Conservation (phyloP, 2,329 filamentous ascomycete species). For the Chaetomium olivaceum region DNA sequence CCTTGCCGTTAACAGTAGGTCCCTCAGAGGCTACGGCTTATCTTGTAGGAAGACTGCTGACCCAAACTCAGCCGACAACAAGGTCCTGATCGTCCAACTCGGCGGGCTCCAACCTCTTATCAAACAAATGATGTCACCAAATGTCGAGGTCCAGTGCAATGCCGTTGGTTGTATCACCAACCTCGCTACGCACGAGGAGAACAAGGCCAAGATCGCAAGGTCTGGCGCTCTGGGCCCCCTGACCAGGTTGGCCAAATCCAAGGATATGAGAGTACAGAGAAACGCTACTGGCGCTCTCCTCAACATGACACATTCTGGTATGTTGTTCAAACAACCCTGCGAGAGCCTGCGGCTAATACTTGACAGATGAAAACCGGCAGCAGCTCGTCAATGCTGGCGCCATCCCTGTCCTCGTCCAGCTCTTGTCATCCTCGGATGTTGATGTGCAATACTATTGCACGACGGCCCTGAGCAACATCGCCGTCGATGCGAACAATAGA, state of each 20-base stretch:
- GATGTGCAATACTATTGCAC: constrained; percentile 99
- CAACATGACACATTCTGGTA: constrained; percentile 99
- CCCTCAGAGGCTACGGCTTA: not conserved
- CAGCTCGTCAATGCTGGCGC: constrained; percentile 96
- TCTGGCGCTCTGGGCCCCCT: constrained; percentile 90
- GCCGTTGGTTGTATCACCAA: constrained; percentile 99
- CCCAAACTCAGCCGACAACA: constrained; percentile 79
- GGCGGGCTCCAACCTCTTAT: constrained; percentile 90
- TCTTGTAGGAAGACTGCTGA: constrained; percentile 42
- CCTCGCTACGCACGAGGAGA: constrained; percentile 95
- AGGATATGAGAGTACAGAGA: constrained; percentile 96
- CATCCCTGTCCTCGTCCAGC: constrained; percentile 94
- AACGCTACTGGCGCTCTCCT: constrained; percentile 95
- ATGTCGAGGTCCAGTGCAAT: constrained; percentile 99
- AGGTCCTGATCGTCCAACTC: constrained; percentile 90
- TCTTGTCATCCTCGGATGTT: constrained; percentile 88
- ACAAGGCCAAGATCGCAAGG: constrained; percentile 96
- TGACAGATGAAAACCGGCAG: constrained; percentile 88
- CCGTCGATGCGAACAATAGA: constrained; percentile 87
- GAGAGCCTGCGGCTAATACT: constrained; percentile 15
- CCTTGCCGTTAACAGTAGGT: constrained; percentile 90
- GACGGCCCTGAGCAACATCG: constrained; percentile 96
- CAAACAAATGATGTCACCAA: constrained; percentile 95
- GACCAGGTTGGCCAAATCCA: constrained; percentile 90
- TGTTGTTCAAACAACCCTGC: constrained; percentile 33